Evolutionary conservation across 345 rosid species (phyloP).

Genomic region (Linum tenue): DNA sequence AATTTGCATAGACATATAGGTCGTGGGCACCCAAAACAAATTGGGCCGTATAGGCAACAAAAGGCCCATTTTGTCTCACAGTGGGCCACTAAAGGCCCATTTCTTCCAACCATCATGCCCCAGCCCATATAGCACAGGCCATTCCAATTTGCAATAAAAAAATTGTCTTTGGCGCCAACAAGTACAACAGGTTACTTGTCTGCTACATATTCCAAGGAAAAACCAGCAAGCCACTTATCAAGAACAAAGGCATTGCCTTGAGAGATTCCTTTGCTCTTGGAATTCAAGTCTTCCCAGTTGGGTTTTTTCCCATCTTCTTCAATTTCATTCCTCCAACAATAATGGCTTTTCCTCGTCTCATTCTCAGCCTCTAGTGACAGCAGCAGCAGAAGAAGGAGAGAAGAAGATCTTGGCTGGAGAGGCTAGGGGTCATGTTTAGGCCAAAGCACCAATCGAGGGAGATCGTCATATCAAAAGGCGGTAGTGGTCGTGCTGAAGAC

Average conservation of each 20-base stretch:
- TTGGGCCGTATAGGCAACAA: too few species aligned
- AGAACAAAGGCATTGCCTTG: too few species aligned
- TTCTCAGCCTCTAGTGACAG: too few species aligned
- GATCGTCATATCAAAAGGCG: conserved; percentile 21
- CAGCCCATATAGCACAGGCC: background rate
- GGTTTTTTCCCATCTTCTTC: background rate
- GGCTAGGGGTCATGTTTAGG: conserved; percentile 11
- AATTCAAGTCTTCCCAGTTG: background rate
- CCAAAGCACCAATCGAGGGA: conserved; percentile 20
- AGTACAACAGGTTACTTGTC: background rate
- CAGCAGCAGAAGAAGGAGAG: too few species aligned
- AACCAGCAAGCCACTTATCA: background rate
- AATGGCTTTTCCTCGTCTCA: too few species aligned
- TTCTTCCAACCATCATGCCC: background rate
- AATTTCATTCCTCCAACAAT: background rate
- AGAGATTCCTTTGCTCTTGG: background rate
- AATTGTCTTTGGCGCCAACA: too few species aligned
- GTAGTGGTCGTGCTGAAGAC: conserved; percentile 20
- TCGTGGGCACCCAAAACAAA: too few species aligned
- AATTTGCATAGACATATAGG: too few species aligned
- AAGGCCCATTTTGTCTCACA: background rate
- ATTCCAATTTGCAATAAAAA: too few species aligned
- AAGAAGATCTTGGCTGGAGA: background rate
- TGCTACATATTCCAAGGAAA: background rate
- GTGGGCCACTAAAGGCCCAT: background rate